phyloP scores from a whole-genome alignment of 192 early-diverging fungal genomes.

The Umbelopsis vinacea region DNA sequence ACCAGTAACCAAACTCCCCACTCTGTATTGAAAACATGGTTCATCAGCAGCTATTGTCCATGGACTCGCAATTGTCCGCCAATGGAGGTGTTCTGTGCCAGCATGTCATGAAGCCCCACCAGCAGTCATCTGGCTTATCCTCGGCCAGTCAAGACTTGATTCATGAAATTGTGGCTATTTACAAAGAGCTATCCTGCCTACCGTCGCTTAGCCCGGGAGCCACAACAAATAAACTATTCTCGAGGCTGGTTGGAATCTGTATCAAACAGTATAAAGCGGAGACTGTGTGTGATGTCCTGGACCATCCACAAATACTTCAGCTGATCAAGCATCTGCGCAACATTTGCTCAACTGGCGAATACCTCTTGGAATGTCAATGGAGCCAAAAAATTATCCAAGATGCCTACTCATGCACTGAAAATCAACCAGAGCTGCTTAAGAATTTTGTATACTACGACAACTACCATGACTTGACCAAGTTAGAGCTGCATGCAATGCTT shows the following conservation, averaged over 20 bases:
- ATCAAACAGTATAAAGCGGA: constrained; percentile 10
- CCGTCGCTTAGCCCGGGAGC: constrained; percentile 16
- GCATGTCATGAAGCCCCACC: background rate
- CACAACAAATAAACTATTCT: constrained; percentile 28
- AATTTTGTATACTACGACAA: constrained; percentile 36
- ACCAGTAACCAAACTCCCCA: background rate
- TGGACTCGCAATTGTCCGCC: constrained; percentile 5
- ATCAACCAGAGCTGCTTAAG: background rate
- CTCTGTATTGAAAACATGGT: background rate
- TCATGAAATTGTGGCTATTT: constrained; percentile 15
- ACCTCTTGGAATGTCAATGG: constrained; percentile 29
- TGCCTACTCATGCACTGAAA: background rate
- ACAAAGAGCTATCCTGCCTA: background rate
- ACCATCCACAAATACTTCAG: background rate
- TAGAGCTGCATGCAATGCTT: constrained; percentile 28
- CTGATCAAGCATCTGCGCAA: constrained; percentile 14
- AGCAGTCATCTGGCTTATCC: background rate
- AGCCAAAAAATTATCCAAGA: background rate
- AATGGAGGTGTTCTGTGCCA: background rate
- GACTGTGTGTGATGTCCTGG: background rate
- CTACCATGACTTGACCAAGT: constrained; percentile 25
- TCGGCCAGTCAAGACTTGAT: background rate
- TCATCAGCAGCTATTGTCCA: background rate
- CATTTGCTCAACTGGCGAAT: constrained; percentile 31
- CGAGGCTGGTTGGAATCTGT: constrained; percentile 28